These are phyloP conservation scores for Alternaria arborescens DNA, from an alignment of 2,329 filamentous ascomycete genomes.

Conservation along the genomic window DNA sequence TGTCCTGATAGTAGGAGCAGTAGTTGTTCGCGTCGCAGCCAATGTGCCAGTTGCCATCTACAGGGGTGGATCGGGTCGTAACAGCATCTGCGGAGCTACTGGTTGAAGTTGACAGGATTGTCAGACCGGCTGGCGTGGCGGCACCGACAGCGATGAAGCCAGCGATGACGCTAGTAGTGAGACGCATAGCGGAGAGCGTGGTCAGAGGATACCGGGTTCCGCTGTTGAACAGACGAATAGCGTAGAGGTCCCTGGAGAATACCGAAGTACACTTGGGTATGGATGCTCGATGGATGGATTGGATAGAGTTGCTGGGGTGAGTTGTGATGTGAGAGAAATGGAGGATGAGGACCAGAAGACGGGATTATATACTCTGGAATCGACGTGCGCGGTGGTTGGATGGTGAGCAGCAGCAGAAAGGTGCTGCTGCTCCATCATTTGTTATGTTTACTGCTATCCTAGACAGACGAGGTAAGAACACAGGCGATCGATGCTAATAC, in stretches of 20 bases:
- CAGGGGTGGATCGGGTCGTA: neutral
- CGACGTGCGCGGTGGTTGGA: neutral
- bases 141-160: constrained; percentile 19
- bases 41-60: constrained; percentile 15
- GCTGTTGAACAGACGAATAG: neutral
- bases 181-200: constrained; percentile 14
- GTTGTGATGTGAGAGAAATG: constrained; percentile 15
- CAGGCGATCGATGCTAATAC: neutral
- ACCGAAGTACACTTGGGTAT: constrained; percentile 11
- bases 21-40: constrained; percentile 15
- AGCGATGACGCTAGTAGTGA: constrained; percentile 16
- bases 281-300: constrained; percentile 20
- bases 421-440: constrained; percentile 2
- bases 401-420: neutral
- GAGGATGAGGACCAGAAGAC: constrained; percentile 6
- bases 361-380: constrained; percentile 15
- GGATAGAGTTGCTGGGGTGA: constrained; percentile 19
- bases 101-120: neutral
- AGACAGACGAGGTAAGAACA: neutral
- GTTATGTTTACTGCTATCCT: neutral
- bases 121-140: constrained; percentile 11
- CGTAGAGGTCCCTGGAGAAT: neutral
- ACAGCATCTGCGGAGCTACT: neutral
- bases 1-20: constrained; percentile 15
- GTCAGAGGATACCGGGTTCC: neutral